phyloP scores from a whole-genome alignment of 495 filamentous ascomycete genomes.

The Rusavskia elegans region DNA sequence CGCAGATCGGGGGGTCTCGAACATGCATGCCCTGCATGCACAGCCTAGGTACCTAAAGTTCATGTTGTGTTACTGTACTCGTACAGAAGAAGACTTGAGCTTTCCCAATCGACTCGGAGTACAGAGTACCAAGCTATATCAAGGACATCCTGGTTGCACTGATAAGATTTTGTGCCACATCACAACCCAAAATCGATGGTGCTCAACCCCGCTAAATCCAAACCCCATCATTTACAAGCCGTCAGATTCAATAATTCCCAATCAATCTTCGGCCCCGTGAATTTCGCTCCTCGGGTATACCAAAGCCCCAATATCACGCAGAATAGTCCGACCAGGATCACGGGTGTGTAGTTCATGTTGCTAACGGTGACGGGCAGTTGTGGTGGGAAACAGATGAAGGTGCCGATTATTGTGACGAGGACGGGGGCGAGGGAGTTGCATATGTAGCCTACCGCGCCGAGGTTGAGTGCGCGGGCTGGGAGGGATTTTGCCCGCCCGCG shows the following conservation, averaged over 20 bases:
- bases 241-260: slow-evolving; percentile 11
- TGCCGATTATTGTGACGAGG: slow-evolving; percentile 16
- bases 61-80: too few species aligned
- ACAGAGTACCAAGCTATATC: too few species aligned
- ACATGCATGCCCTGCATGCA: too few species aligned
- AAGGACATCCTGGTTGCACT: too few species aligned
- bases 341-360: slow-evolving; percentile 21
- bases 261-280: slow-evolving; percentile 19
- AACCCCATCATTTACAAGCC: neutral
- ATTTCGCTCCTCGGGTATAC: slow-evolving; percentile 10
- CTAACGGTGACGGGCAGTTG: slow-evolving; percentile 12
- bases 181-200: too few species aligned
- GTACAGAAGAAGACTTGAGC: too few species aligned
- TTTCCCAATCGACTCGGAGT: too few species aligned
- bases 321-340: slow-evolving; percentile 15
- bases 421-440: slow-evolving; percentile 21
- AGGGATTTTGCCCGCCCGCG: slow-evolving; percentile 17
- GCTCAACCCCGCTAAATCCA: too few species aligned
- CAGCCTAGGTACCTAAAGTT: neutral
- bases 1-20: too few species aligned
- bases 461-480: slow-evolving; percentile 15
- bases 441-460: slow-evolving; percentile 16
- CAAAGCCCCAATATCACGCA: slow-evolving; percentile 16
- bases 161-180: too few species aligned
- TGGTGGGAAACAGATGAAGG: slow-evolving; percentile 21